Percentiles rank a stretch among this genome's conserved stretches.
Evolutionary conservation across 106 monocot genomes (phyloP).

Genomic region (Dendrobium nobile): DNA sequence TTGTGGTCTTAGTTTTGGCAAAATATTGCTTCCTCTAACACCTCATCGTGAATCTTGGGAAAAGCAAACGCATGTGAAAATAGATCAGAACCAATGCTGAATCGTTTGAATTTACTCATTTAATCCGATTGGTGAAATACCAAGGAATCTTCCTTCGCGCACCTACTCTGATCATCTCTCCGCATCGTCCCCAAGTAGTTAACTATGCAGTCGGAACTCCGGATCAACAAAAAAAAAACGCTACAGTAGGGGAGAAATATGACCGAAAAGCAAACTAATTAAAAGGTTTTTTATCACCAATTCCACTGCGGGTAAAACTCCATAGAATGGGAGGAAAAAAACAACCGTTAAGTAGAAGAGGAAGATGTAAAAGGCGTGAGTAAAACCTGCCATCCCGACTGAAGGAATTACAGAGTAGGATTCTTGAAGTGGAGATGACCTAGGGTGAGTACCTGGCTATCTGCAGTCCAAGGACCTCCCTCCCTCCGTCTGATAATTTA

Average conservation of each 20-base stretch:
- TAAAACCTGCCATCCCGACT: slow-evolving; percentile 3
- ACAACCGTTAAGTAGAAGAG: neutral
- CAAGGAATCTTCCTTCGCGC: neutral
- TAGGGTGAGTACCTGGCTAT: neutral
- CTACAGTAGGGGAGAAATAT: neutral
- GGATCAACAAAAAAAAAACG: neutral
- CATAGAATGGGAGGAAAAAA: neutral
- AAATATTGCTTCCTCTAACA: too few relatives aligned
- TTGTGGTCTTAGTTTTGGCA: too few relatives aligned
- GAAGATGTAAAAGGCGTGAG: neutral
- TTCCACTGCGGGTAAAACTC: neutral
- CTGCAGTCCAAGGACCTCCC: neutral
- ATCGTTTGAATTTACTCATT: neutral
- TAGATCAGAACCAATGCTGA: neutral
- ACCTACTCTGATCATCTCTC: neutral
- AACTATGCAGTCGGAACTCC: neutral
- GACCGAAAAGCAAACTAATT: neutral
- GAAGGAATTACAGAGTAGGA: neutral
- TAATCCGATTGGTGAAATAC: too few relatives aligned
- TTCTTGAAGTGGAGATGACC: neutral
- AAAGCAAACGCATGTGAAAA: too few relatives aligned
- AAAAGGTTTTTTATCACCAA: neutral
- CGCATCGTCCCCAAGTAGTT: neutral
- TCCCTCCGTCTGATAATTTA: neutral
- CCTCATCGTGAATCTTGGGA: too few relatives aligned